These are phyloP conservation scores for Aspergillus amoenus DNA, from an alignment of 2,329 filamentous ascomycete species.

Conservation along the genomic window DNA sequence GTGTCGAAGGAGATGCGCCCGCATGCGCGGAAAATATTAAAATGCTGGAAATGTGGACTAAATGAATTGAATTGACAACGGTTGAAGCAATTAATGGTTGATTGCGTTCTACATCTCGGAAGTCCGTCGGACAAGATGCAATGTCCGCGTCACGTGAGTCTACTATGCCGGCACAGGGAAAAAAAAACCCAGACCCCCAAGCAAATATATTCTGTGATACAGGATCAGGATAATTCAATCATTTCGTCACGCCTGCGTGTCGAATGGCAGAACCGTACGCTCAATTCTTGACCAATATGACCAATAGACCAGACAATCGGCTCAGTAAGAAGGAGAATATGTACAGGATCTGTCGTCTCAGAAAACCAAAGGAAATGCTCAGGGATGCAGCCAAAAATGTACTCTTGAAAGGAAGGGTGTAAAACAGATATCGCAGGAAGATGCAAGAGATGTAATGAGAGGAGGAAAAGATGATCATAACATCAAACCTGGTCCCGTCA, in stretches of 20 bases:
- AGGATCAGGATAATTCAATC: slow-evolving; percentile 3
- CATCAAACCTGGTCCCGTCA: slow-evolving; percentile 8
- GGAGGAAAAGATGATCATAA: slow-evolving; percentile 8
- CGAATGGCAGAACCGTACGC: slow-evolving; percentile 18
- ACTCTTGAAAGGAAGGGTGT: slow-evolving; percentile 10
- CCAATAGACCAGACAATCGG: slow-evolving; percentile 18
- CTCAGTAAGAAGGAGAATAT: slow-evolving; percentile 22
- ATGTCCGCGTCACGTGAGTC: neutral
- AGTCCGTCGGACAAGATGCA: neutral
- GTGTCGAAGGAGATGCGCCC: slow-evolving; percentile 20
- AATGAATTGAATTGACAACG: neutral
- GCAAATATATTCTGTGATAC: neutral
- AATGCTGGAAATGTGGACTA: neutral
- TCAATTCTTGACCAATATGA: slow-evolving; percentile 14
- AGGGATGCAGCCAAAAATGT: slow-evolving; percentile 9
- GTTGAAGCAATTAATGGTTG: neutral
- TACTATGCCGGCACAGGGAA: neutral
- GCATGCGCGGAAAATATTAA: slow-evolving; percentile 31
- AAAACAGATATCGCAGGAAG: neutral
- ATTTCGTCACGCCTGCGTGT: slow-evolving; percentile 26
- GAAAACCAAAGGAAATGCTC: slow-evolving; percentile 2
- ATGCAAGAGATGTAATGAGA: slow-evolving; percentile 5
- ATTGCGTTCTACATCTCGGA: neutral
- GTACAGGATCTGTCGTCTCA: slow-evolving; percentile 23
- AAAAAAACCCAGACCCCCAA: no score